phyloP scores from a whole-genome alignment of 352 stramenopile species.

The Plasmopara muralis region DNA sequence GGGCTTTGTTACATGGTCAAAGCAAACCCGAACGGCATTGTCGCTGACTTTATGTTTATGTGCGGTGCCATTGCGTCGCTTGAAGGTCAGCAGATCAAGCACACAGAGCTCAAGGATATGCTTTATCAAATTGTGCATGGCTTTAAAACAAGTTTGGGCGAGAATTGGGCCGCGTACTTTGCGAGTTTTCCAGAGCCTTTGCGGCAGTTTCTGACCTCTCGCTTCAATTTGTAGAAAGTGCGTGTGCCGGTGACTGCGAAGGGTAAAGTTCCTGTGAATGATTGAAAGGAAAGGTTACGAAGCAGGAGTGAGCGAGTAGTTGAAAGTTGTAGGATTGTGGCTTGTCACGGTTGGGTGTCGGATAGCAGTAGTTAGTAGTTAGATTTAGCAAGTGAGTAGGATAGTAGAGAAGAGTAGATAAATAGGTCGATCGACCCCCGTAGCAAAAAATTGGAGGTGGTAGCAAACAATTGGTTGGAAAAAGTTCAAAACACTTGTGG shows the following conservation, averaged over 20 bases:
- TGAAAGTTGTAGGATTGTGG: conserved; percentile 8
- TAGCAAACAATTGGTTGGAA: conserved; percentile 15
- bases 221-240: conserved; percentile 73
- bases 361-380: conserved; percentile 33
- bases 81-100: conserved; percentile 70
- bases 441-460: conserved; percentile 27
- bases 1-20: conserved; percentile 89
- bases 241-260: conserved; percentile 5
- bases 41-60: conserved; percentile 88
- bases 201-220: conserved; percentile 69
- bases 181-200: conserved; percentile 74
- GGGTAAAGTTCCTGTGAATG: conserved; percentile 12
- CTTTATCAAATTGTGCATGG: conserved; percentile 84
- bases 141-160: conserved; percentile 83
- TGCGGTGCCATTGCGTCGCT: conserved; percentile 83
- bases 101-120: conserved; percentile 78
- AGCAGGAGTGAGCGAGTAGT: conserved; percentile 14
- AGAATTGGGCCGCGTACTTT: conserved; percentile 85
- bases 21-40: conserved; percentile 83
- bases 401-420: conserved; percentile 29
- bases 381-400: conserved; percentile 22
- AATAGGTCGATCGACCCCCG: conserved; percentile 9
- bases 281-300: conserved; percentile 17
- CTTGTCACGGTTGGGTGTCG: conserved; percentile 41
- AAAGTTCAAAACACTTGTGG: conserved; percentile 5